Percentiles rank a stretch among this genome's conserved stretches.
Conservation (phyloP, 495 filamentous ascomycete species). For the Xylaria sp. region DNA sequence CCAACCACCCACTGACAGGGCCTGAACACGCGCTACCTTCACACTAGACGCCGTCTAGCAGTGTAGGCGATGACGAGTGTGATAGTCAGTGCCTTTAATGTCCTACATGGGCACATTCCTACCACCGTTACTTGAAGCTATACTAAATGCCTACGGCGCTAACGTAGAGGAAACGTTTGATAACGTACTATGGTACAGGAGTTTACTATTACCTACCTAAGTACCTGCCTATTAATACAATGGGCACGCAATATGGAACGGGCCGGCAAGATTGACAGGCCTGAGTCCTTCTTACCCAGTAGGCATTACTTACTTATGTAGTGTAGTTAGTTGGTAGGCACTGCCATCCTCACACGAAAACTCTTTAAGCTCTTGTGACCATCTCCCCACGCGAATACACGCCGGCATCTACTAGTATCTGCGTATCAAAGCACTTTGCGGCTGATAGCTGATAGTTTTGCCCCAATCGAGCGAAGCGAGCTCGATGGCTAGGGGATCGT, state of each 20-base stretch:
- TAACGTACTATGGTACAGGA: background rate
- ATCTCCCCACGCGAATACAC: constrained; percentile 4
- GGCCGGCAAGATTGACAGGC: constrained; percentile 14
- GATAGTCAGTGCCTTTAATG: background rate
- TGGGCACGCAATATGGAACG: constrained; percentile 19
- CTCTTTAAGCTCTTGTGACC: background rate
- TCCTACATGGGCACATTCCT: background rate
- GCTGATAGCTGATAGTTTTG: constrained; percentile 15
- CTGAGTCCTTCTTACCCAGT: background rate
- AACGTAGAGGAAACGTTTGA: background rate
- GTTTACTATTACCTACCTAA: background rate
- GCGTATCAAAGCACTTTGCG: constrained; percentile 8
- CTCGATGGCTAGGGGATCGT: constrained; percentile 16
- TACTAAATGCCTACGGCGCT: background rate
- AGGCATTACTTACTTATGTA: too few species aligned
- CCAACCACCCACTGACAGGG: constrained; percentile 25
- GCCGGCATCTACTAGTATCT: constrained; percentile 10
- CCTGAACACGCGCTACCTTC: constrained; percentile 17
- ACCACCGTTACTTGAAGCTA: background rate
- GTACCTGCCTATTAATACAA: constrained; percentile 1
- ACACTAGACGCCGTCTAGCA: constrained; percentile 11
- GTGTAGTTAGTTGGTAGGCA: too few species aligned
- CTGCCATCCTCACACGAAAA: background rate
- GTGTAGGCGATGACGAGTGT: background rate
- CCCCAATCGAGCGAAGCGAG: constrained; percentile 4